phyloP scores from a whole-genome alignment of 495 filamentous ascomycete species.

The Talaromyces nanjingensis region DNA sequence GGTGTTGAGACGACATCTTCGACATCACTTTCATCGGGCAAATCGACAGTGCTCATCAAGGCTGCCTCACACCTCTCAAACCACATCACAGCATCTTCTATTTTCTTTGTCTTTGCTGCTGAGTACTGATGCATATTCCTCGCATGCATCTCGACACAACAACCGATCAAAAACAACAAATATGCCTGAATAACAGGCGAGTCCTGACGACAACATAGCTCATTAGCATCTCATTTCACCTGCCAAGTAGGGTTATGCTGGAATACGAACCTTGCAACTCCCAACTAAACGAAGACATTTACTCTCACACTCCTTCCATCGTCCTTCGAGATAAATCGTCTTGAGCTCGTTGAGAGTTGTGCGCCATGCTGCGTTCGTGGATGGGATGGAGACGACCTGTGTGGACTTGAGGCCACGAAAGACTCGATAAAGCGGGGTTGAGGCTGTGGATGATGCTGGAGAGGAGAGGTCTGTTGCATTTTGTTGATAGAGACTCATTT shows the following conservation, averaged over 20 bases:
- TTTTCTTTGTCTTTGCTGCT: constrained; percentile 3
- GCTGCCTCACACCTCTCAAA: constrained; percentile 1
- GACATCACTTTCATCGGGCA: background rate
- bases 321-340: constrained; percentile 1
- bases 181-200: background rate
- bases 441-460: background rate
- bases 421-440: constrained; percentile 2
- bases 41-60: background rate
- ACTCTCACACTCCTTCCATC: constrained; percentile 6
- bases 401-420: constrained; percentile 5
- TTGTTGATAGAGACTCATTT: background rate
- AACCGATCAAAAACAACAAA: constrained; percentile 5
- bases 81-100: constrained; percentile 4
- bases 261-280: background rate
- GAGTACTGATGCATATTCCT: constrained; percentile 11
- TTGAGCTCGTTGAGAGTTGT: background rate
- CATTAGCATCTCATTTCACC: background rate
- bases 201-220: background rate
- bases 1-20: background rate
- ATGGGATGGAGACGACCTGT: background rate
- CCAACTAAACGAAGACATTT: constrained; percentile 5
- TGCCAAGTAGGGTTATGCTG: too few relatives aligned
- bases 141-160: constrained; percentile 9
- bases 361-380: background rate
- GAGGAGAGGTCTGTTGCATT: constrained; percentile 17